A percentile compares a stretch with the other conserved stretches of the same genome.
phyloP scores from a whole-genome alignment of 306 rosid genomes.

The Vigna nakashimae region DNA sequence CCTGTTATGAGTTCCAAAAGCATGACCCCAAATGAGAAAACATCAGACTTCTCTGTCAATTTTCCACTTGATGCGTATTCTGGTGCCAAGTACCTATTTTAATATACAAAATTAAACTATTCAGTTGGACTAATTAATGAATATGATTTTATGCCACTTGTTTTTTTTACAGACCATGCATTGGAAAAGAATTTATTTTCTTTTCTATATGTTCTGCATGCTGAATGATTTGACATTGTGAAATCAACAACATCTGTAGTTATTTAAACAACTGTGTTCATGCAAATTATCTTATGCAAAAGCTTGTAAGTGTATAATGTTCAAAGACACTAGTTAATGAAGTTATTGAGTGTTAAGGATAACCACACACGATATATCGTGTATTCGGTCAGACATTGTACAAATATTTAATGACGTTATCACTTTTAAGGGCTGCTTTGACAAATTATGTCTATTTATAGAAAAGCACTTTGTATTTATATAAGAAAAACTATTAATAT shows the following conservation, averaged over 20 bases:
- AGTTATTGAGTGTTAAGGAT: background rate
- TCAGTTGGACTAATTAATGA: background rate
- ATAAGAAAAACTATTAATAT: background rate
- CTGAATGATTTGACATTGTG: background rate
- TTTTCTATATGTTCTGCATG: background rate
- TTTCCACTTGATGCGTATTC: slow-evolving; percentile 95
- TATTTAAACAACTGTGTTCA: background rate
- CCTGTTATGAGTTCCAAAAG: slow-evolving; percentile 84
- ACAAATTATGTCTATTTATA: background rate
- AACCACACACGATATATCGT: background rate
- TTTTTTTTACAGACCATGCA: background rate
- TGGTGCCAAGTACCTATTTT: slow-evolving; percentile 82
- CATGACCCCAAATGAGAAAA: slow-evolving; percentile 92
- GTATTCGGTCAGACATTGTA: background rate
- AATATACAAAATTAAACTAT: background rate
- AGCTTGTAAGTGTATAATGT: background rate
- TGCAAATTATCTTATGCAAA: background rate
- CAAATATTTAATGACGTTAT: background rate
- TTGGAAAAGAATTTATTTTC: background rate
- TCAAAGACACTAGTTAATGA: background rate
- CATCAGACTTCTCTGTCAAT: slow-evolving; percentile 81
- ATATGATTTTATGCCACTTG: background rate
- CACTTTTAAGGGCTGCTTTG: background rate
- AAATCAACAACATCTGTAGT: background rate
- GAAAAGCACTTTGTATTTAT: background rate